phyloP scores from a whole-genome alignment of 768 basidiomycete species.

The Tephrocybe sp. region DNA sequence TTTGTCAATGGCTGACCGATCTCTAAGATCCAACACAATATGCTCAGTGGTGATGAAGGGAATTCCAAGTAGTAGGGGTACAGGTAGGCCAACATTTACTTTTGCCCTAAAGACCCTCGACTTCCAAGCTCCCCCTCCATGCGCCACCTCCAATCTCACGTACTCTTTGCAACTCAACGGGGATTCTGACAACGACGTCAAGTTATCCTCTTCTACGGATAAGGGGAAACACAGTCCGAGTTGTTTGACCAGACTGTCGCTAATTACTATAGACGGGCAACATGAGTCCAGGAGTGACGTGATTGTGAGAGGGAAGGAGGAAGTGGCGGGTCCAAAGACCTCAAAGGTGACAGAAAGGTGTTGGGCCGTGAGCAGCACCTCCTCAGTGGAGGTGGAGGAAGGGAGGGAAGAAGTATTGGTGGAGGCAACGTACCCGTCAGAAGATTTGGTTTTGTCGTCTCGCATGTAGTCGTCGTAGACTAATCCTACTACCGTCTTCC shows the following conservation, averaged over 20 bases:
- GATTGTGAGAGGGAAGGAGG: too few species aligned
- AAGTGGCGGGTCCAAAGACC: too few species aligned
- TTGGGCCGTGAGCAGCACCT: not conserved
- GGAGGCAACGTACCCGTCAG: too few species aligned
- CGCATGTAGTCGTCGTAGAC: too few species aligned
- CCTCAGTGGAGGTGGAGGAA: slow-evolving; percentile 7
- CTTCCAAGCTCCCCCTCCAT: slow-evolving; percentile 19
- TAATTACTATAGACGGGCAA: too few species aligned
- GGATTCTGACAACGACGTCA: not conserved
- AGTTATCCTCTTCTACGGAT: slow-evolving; percentile 6
- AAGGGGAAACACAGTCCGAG: slow-evolving; percentile 15
- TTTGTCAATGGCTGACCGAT: not conserved
- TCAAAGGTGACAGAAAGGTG: not conserved
- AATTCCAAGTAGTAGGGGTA: slow-evolving; percentile 25
- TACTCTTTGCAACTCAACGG: slow-evolving; percentile 19
- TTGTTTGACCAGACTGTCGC: too few species aligned
- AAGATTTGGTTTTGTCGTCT: too few species aligned
- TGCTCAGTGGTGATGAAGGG: slow-evolving; percentile 25
- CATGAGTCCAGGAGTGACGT: too few species aligned
- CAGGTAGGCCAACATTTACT: too few species aligned
- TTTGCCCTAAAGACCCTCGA: slow-evolving; percentile 17
- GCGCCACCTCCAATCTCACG: too few species aligned
- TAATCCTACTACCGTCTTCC: too few species aligned
- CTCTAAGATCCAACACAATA: slow-evolving; percentile 27
- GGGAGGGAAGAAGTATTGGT: too few species aligned